Percentiles rank a stretch among this genome's conserved stretches.
Conservation (phyloP, 176 grass and related monocot species). For the Luzula sylvatica region DNA sequence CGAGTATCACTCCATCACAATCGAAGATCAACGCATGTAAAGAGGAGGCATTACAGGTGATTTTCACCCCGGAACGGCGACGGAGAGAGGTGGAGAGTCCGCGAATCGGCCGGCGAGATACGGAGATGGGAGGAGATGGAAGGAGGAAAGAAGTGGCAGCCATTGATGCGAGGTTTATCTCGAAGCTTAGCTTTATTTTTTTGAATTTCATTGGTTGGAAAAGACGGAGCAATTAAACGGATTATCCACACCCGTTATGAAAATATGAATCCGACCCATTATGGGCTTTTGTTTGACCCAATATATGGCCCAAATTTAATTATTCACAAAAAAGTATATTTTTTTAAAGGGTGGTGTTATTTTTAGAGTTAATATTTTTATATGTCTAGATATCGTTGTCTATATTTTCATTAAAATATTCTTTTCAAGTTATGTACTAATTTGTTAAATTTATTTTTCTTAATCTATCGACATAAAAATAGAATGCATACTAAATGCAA, state of each 20-base stretch:
- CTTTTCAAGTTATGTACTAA: no score
- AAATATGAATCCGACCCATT: neutral
- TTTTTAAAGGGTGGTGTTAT: no score
- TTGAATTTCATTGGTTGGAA: slow-evolving; percentile 2
- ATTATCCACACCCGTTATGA: no score
- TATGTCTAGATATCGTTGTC: no score
- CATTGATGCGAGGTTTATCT: slow-evolving; percentile 22
- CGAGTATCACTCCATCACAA: slow-evolving; percentile 89
- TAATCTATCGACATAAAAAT: no score
- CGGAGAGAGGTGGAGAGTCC: neutral
- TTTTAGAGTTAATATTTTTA: no score
- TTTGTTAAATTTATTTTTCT: no score
- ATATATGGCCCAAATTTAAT: neutral
- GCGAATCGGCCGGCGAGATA: neutral
- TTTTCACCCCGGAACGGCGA: slow-evolving; percentile 8
- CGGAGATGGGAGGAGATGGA: slow-evolving; percentile 5
- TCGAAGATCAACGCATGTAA: slow-evolving; percentile 88
- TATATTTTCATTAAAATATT: no score
- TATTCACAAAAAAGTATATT: no score
- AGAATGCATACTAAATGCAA: no score
- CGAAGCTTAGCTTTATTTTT: neutral
- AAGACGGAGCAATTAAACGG: no score
- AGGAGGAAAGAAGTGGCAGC: slow-evolving; percentile 35
- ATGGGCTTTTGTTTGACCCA: neutral
- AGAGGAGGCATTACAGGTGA: slow-evolving; percentile 27